Evolutionary conservation across 805 yeast genomes (phyloP), one percentile per base, ranked within the genome.

Genomic region (Starmerella vitae): DNA sequence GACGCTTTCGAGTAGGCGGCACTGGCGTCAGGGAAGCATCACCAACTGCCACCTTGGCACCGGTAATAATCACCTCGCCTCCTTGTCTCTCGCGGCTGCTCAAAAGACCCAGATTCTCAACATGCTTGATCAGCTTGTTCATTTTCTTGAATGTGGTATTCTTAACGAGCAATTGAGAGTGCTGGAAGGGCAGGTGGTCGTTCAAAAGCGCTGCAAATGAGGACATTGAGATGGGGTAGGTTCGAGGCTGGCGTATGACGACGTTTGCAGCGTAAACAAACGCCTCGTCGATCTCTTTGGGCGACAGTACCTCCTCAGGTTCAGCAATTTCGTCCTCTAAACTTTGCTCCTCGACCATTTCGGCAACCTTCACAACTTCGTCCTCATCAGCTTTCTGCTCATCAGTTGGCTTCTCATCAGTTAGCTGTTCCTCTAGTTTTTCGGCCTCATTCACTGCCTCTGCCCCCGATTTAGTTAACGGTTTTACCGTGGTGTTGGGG

Each of bases 61-160:
- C 62, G 2, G 67, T 63, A 17, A 88, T 64, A 13, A 86, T 62
- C 0, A 70, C 67, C 20, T 85, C 61, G 51, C 81, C 93, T 42
- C 86, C 95, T 28, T 77, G 91, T 52, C 83, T 81, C 6, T 94
- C 96, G 49, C 85, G 83, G 20, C 77, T 56, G 41, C 74, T 74
- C 18, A 91, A 44, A 39, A 76, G 71, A 1, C 74, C 73, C 32
- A 68, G 66, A 55, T 84, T 88, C 48, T 82, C 94, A 76, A 86
- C 83, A 5, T 80, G 76, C 54, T 84, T 88, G 39, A 88, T 61
- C 52, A 78, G 84, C 56, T 85, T 86, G 12, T 85, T 70, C 3
- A 88, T 74, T 54, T 88, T 88, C 58, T 81, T 85, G 93, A 93
- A 88, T 3, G 85, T 72, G 0, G 94, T 76, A 53, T 74, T 78